A percentile compares a stretch with the other conserved stretches of the same genome.
These are phyloP conservation scores for Gynandropsis gynandra DNA, from an alignment of 345 rosid genomes.

Conservation along the genomic window DNA sequence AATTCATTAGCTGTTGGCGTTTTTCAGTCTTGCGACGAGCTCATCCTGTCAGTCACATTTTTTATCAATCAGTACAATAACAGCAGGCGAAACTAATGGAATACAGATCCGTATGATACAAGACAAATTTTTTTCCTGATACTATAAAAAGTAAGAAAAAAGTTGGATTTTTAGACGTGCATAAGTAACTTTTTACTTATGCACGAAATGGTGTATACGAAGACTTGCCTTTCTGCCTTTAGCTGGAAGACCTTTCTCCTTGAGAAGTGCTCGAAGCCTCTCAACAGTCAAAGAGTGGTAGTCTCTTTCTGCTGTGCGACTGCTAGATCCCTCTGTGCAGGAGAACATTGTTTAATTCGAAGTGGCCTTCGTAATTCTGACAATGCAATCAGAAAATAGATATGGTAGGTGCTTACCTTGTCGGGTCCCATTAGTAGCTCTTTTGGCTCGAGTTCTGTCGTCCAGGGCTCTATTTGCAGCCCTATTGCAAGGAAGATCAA, in stretches of 20 bases:
- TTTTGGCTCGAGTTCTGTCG: slow-evolving; percentile 51
- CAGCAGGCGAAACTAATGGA: not conserved
- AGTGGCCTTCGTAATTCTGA: not conserved
- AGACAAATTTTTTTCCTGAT: not conserved
- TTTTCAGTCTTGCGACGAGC: slow-evolving; percentile 67
- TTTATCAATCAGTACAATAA: not conserved
- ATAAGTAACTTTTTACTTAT: not conserved
- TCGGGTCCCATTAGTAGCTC: slow-evolving; percentile 43
- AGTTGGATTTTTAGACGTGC: not conserved
- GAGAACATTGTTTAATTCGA: not conserved
- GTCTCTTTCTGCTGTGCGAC: slow-evolving; percentile 49
- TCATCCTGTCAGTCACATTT: slow-evolving; percentile 58
- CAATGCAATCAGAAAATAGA: not conserved
- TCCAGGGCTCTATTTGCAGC: slow-evolving; percentile 62
- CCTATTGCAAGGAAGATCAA: slow-evolving; percentile 28
- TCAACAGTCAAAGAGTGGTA: slow-evolving; percentile 72
- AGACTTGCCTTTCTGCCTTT: slow-evolving; percentile 77
- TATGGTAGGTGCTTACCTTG: slow-evolving; percentile 36
- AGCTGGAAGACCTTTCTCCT: slow-evolving; percentile 61
- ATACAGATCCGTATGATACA: slow-evolving; percentile 13
- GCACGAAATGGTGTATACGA: not conserved
- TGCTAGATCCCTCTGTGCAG: slow-evolving; percentile 54
- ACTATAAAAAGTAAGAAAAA: not conserved
- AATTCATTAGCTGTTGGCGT: slow-evolving; percentile 30
- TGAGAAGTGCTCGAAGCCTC: slow-evolving; percentile 78